These are phyloP conservation scores for Neophaeococcomyces aloes DNA, from an alignment of 2,329 filamentous ascomycete genomes.

Conservation along the genomic window DNA sequence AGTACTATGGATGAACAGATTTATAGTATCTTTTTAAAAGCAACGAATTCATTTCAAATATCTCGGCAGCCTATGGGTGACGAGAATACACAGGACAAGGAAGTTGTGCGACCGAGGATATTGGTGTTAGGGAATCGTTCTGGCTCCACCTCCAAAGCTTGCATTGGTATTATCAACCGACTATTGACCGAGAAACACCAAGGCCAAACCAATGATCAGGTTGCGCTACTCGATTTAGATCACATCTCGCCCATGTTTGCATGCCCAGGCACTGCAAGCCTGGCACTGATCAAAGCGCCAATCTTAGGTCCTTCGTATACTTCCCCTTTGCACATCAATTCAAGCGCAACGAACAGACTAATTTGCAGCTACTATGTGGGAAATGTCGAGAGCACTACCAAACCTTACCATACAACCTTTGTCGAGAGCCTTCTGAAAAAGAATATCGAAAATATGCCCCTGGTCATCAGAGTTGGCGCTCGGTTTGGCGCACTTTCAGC, in stretches of 20 bases:
- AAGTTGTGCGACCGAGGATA: neutral
- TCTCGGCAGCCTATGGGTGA: neutral
- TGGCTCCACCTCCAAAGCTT: neutral
- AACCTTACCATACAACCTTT: neutral
- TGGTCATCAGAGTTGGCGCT: neutral
- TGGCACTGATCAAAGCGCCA: neutral
- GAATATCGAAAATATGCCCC: neutral
- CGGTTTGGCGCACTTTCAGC: neutral
- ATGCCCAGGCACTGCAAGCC: slow-evolving; percentile 1
- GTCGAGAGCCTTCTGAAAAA: neutral
- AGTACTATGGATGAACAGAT: too few species aligned
- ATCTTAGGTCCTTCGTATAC: slow-evolving; percentile 1
- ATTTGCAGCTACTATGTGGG: neutral
- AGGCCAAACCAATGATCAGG: neutral
- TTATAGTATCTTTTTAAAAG: too few species aligned
- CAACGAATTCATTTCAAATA: too few species aligned
- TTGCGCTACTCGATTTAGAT: slow-evolving; percentile 3
- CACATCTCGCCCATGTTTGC: neutral
- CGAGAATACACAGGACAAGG: neutral
- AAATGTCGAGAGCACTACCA: neutral
- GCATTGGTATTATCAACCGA: neutral
- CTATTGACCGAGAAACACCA: neutral
- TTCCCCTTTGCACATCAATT: neutral
- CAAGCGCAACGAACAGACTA: neutral
- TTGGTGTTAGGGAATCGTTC: slow-evolving; percentile 1